Conservation (phyloP, 1,284 basidiomycete species). For the Cryptococcus hybrid region DNA sequence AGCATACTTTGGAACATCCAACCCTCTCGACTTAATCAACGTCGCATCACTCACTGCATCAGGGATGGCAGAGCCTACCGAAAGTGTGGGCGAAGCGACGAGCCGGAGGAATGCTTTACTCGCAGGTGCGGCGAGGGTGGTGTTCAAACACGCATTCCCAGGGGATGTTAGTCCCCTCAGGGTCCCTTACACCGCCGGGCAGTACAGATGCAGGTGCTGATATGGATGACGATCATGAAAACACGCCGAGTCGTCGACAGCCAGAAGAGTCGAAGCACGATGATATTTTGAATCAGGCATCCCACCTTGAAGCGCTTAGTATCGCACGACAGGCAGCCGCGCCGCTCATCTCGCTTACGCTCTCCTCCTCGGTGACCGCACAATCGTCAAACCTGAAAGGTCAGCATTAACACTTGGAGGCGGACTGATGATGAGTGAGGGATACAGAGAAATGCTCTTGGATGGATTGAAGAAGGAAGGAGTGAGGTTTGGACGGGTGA, state of each 20-base stretch:
- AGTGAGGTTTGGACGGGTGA: constrained; percentile 27
- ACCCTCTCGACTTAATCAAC: constrained; percentile 37
- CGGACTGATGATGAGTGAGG: constrained; percentile 36
- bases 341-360: constrained; percentile 30
- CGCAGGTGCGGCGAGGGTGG: constrained; percentile 35
- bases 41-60: constrained; percentile 30
- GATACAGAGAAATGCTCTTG: constrained; percentile 32
- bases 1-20: constrained; percentile 31
- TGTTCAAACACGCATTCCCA: constrained; percentile 41
- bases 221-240: constrained; percentile 2
- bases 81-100: constrained; percentile 28
- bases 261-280: background rate
- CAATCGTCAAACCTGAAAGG: constrained; percentile 23
- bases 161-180: constrained; percentile 11
- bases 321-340: constrained; percentile 22
- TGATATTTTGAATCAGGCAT: background rate
- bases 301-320: constrained; percentile 23
- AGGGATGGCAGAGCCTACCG: constrained; percentile 14
- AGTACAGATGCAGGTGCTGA: constrained; percentile 1
- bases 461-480: constrained; percentile 25
- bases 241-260: background rate
- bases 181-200: constrained; percentile 14
- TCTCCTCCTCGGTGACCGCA: constrained; percentile 35
- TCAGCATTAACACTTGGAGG: constrained; percentile 38
- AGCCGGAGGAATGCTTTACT: constrained; percentile 39